Evolutionary conservation across 169 alveolate genomes (phyloP).

Genomic region (Neospora caninum): DNA sequence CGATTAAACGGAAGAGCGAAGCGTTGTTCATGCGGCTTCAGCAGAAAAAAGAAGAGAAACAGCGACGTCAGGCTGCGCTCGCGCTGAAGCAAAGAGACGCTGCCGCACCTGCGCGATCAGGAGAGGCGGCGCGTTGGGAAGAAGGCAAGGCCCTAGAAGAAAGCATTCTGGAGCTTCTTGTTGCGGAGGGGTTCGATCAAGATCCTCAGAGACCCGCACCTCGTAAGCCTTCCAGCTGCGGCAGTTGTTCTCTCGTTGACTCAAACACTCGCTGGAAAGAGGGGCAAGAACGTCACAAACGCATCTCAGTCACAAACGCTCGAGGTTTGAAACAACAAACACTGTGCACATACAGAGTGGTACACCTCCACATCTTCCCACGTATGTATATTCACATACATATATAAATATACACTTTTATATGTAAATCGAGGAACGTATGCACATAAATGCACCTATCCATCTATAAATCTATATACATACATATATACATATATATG

Average conservation of each 20-base stretch:
- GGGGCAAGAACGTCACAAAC: no score
- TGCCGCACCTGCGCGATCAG: background rate
- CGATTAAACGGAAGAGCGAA: background rate
- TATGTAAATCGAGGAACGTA: background rate
- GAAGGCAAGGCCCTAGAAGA: background rate
- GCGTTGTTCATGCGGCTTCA: background rate
- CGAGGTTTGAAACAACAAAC: no score
- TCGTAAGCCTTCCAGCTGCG: no score
- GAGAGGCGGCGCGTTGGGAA: background rate
- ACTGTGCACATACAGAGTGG: no score
- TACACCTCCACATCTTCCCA: no score
- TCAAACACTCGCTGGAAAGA: no score
- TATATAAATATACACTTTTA: background rate
- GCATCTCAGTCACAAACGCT: no score
- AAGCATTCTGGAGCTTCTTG: background rate
- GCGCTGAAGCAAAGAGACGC: background rate
- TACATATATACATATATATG: background rate
- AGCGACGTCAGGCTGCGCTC: background rate
- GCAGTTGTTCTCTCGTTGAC: no score
- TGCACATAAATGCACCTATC: no score
- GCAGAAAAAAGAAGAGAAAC: background rate
- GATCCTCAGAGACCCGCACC: no score
- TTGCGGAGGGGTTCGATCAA: background rate
- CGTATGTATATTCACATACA: background rate
- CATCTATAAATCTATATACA: background rate